Evolutionary conservation across 2,329 filamentous ascomycete genomes (phyloP), one percentile per base, ranked within the genome.

Genomic region (Biscogniauxia sp.): DNA sequence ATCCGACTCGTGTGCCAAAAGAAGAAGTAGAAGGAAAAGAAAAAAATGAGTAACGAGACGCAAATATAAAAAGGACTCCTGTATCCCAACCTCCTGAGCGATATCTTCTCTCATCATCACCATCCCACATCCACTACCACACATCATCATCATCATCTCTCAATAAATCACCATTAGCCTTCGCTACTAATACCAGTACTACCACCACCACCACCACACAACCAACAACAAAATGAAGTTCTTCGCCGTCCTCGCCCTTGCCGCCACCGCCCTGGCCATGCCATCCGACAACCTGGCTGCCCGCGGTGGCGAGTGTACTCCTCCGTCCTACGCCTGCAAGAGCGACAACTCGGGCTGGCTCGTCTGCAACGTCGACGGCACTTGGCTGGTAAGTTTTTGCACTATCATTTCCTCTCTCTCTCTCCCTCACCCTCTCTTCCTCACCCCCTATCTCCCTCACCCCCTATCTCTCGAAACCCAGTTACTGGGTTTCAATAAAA

Each of bases 341-440:
- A 20, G 56, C 19, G 65, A 72, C 51, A 57, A 65, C 60, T 63
- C 64, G 1, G 70, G 71, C 56, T 73, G 70, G 70, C 62, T 69
- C 51, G 71, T 73, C 19, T 73, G 70, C 61, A 72, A 70, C 51
- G 61, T 71, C 17, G 66, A 73, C 15, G 69, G 68, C 17, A 64
- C 23, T 32, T 73, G 54, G 28, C 56, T 73, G 51, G 71, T 73
- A 58, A 57, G 69, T 61, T 15, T 15, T n/a, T 15, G 28, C 51
- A 41, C 20, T 0, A 25, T 51, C 54, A 6, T 20, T 25, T 20
- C 23, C 13, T 25, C 2, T 13, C 41, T 9, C 17, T 19, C 50
- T 19, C 54, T 7, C 26, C 23, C 23, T 28, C 13, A 25, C 2
- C 8, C 41, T 9, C 11, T 19, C 50, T n/a, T 20, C n/a, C 15